Evolutionary conservation across 2,329 filamentous ascomycete species (phyloP), one percentile per base, ranked within the genome.

Genomic region (Cladosporium sp.): DNA sequence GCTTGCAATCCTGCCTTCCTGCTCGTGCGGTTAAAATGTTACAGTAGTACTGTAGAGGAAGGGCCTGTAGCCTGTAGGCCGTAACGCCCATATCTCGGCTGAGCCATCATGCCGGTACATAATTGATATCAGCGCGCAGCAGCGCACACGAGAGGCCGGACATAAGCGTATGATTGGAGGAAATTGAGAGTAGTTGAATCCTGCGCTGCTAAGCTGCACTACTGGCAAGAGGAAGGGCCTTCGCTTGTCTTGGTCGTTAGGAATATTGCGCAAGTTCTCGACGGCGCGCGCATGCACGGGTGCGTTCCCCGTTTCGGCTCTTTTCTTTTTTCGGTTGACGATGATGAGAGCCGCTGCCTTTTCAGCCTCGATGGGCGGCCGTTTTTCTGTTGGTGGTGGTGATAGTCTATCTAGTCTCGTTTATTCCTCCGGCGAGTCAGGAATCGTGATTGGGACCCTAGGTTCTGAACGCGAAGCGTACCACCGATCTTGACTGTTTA

Each of bases 11-110:
- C 39, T 46, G 30, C 54, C 30, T 26, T n/a, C 54, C 54, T 57
- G 30, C 30, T 36, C 54, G 30, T 57, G 54, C 54, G 54, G 54
- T 34, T 39, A 39, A 57, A 57, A 32, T 57, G 54, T 32, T 39
- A 57, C 54, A 36, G 39, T 46, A 46, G 39, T 46, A 46, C 39
- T n/a, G n/a, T 46, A 46, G 28, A 28, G 28, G 28, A 7, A 28
- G 7, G 28, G 36, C 3, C 2, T 7, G 13, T 2, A 43, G 36
- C 18, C 48, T 51, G 23, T 51, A 43, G 23, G 25, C 23, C 25
- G 28, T 28, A 28, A 28, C 28, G 7, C 7, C 4, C 28, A 28
- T 28, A 57, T 57, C 54, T 39, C 54, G 54, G 54, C 54, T 36
- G 54, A 36, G 54, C 54, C 54, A 39, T 5, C 30, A 36, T 23